Base-by-base conservation (phyloP, 2,329 filamentous ascomycete species). In the Fusarium nematophilum region DNA sequence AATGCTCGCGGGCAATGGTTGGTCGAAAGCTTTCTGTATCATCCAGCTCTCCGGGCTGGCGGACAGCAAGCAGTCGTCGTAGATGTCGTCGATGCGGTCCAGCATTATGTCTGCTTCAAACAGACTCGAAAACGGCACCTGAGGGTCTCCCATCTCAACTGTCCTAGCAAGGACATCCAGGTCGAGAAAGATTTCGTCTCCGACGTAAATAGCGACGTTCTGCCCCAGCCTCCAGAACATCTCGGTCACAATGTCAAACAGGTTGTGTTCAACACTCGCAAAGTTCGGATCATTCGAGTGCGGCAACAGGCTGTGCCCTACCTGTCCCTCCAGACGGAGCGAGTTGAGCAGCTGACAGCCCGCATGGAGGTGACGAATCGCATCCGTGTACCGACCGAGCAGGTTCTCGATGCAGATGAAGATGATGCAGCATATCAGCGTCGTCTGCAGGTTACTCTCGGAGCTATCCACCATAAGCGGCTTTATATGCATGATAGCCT, bases 341-440 rank as follows among this genome's bases (percentile, higher is more conserved):
- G 58, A 58, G 9, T 47, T 43, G 38, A 66, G 34, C 3, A 68
- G 52, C 2, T 50, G 45, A 5, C 48, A 50, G 2, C 63, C 66
- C 13, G 65, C 59, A n/a, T 55, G 57, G 7, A 68, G 21, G 15
- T 68, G 66, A 5, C 65, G 57, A 1, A 66, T 37, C 6, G 66
- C 53, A 11, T 68, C 65, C n/a, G 63, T 42, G 9, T 65, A 63
- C 2, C 66, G 66, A 1, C 58, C 56, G 9, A 61, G 44, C 3
- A 68, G 37, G 15, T 57, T 66, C 33, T 68, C 66, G 9, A 68
- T 59, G 17, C 58, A 64, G 18, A 68, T 65, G n/a, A 68, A 68
- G 17, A 68, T 63, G 13, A 61, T 56, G 13, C 66, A 68, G 25
- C 66, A 68, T 2, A 61, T 45, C 1, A 68, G 46, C n/a, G 60